These are phyloP conservation scores for Geotrichum phurueaensis DNA, from an alignment of 1,139 yeast species.

Conservation along the genomic window DNA sequence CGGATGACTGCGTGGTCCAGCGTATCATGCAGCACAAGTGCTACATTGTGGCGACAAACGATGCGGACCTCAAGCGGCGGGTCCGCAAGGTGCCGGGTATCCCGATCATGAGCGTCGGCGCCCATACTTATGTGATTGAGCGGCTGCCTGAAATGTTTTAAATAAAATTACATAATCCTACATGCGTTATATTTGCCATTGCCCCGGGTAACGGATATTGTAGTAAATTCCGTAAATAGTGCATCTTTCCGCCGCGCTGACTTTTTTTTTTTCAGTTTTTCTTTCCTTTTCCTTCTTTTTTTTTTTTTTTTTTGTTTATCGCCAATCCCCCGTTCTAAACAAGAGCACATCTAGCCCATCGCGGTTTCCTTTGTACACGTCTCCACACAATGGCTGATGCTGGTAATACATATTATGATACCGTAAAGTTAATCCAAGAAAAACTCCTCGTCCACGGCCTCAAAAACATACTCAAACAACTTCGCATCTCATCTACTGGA, in stretches of 20 bases:
- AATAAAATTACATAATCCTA: background rate
- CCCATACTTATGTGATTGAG: conserved; percentile 85
- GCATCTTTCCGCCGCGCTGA: background rate
- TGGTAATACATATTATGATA: conserved; percentile 5
- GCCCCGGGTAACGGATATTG: background rate
- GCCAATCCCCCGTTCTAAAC: background rate
- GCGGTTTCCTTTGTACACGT: background rate
- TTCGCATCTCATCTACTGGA: conserved; percentile 28
- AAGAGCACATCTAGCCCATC: background rate
- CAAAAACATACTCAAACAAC: conserved; percentile 27
- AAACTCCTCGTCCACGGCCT: conserved; percentile 31
- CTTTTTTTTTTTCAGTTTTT: too few relatives aligned
- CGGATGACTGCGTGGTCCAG: conserved; percentile 93
- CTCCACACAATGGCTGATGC: conserved; percentile 6
- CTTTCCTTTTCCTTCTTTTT: background rate
- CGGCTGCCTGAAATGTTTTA: conserved; percentile 90
- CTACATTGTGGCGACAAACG: conserved; percentile 94
- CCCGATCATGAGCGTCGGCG: conserved; percentile 94
- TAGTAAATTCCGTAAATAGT: background rate
- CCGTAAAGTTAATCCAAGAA: conserved; percentile 10
- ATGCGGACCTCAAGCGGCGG: conserved; percentile 94
- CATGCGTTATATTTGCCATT: background rate
- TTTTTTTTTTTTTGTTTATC: background rate
- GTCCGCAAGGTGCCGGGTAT: conserved; percentile 95
- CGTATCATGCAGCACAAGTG: conserved; percentile 94